A percentile compares a stretch with the other conserved stretches of the same genome.
phyloP scores from a whole-genome alignment of 768 basidiomycete species.

The Sarcomyxa edulis region DNA sequence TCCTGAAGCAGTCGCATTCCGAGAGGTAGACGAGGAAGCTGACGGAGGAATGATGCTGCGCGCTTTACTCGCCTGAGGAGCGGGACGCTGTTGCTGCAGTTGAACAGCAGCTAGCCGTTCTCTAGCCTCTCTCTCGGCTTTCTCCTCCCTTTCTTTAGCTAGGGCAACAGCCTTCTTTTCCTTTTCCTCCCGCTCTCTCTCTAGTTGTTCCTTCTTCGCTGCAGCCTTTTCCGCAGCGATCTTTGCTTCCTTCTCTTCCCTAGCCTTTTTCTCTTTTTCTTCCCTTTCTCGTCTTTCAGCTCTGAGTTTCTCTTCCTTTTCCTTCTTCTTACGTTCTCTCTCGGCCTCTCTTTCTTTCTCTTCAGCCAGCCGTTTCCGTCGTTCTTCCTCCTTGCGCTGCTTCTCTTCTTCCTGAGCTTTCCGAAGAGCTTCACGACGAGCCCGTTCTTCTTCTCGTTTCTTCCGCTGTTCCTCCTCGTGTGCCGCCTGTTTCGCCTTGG shows the following conservation, averaged over 20 bases:
- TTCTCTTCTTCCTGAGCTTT: conserved; percentile 82
- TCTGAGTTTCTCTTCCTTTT: conserved; percentile 66
- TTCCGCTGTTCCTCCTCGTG: conserved; percentile 78
- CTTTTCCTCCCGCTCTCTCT: conserved; percentile 19
- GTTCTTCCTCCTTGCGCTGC: conserved; percentile 78
- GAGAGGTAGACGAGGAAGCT: conserved; percentile 47
- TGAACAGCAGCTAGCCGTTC: conserved; percentile 28
- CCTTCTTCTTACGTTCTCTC: conserved; percentile 66
- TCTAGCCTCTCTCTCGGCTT: conserved; percentile 17
- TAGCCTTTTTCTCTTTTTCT: conserved; percentile 55
- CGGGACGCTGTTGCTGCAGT: conserved; percentile 48
- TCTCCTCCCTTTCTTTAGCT: conserved; percentile 28
- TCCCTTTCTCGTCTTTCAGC: conserved; percentile 75
- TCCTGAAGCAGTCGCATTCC: conserved; percentile 37
- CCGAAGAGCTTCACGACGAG: conserved; percentile 66
- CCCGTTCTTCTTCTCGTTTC: conserved; percentile 85
- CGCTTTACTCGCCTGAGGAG: conserved; percentile 34
- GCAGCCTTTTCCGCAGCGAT: conserved; percentile 16
- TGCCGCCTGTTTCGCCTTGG: conserved; percentile 69
- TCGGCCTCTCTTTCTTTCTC: conserved; percentile 80
- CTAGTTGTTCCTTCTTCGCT: conserved; percentile 14
- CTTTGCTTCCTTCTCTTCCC: conserved; percentile 61
- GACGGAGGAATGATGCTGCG: too few relatives aligned
- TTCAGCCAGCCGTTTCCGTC: conserved; percentile 66
- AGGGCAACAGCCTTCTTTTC: conserved; percentile 19